A percentile compares a stretch with the other conserved stretches of the same genome.
Evolutionary conservation across 345 rosid genomes (phyloP).

Genomic region (Brassica rapa): DNA sequence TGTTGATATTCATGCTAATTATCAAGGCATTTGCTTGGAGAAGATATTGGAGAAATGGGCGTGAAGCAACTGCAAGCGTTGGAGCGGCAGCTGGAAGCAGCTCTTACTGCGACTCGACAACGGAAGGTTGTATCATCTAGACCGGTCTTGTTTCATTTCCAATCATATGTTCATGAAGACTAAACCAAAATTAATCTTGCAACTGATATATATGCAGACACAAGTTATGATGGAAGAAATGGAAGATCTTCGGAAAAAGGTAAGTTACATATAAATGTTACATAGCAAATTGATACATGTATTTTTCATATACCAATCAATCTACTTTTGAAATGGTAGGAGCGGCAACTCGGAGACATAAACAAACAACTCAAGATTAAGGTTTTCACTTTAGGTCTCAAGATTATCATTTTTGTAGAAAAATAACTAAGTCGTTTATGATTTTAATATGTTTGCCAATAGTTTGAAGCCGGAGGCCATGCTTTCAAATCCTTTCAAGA

Average conservation of each 20-base stretch:
- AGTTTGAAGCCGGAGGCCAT: slow-evolving; percentile 75
- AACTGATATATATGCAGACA: slow-evolving; percentile 45
- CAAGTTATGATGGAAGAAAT: slow-evolving; percentile 79
- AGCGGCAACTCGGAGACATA: slow-evolving; percentile 82
- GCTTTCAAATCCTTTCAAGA: slow-evolving; percentile 56
- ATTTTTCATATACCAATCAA: background rate
- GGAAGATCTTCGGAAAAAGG: slow-evolving; percentile 88
- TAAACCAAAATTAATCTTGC: background rate
- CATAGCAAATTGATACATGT: background rate
- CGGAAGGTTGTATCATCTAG: slow-evolving; percentile 58
- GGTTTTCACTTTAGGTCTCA: slow-evolving; percentile 42
- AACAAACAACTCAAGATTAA: slow-evolving; percentile 81
- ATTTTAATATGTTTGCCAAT: slow-evolving; percentile 3
- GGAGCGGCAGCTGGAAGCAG: slow-evolving; percentile 82
- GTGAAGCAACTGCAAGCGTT: slow-evolving; percentile 72
- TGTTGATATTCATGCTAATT: slow-evolving; percentile 12
- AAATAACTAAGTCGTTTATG: background rate
- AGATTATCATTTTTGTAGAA: background rate
- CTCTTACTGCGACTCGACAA: slow-evolving; percentile 72
- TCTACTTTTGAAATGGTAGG: slow-evolving; percentile 47
- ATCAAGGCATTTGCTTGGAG: slow-evolving; percentile 83
- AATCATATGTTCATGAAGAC: background rate
- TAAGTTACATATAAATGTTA: slow-evolving; percentile 19
- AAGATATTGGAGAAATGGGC: slow-evolving; percentile 73
- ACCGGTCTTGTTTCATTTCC: slow-evolving; percentile 20